Evolutionary conservation across 129 eudicot species (phyloP), one percentile per base, ranked within the genome.

Genomic region (Helichrysum umbraculigerum): DNA sequence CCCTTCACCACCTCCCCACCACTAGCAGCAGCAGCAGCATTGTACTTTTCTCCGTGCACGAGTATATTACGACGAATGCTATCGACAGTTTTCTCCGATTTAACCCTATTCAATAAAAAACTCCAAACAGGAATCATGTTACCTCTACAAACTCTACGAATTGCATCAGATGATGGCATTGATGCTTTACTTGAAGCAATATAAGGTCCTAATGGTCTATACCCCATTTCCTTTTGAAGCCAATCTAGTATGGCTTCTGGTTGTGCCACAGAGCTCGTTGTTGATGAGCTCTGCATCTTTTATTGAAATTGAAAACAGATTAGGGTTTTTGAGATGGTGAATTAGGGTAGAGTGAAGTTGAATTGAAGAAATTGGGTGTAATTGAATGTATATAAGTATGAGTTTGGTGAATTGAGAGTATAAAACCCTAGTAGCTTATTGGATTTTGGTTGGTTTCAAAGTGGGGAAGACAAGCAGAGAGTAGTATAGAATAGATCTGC

Each of bases 41-140:
- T 72, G 28, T 70, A 87, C 64, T 82, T 84, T 5, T 85, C 92
- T 10, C 99, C 94, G 67, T 95, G 99, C n/a, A 95, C 99, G 0
- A 87, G 80, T 54, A 95, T 91, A 63, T 95, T 95, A 20, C 96
- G 71, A 8, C 94, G 89, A 30, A 95, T 89, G 50, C 68, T 89
- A 61, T 95, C 96, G 9, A 89, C 97, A 3, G 99, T 95, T 77
- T 89, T 91, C 84, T 95, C 99, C 68, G 99, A 95, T 82, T 91
- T 95, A 60, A 95, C 97, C 70, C 96, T 80, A 59, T 81, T 85
- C 6, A 93, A 54, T 32, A 93, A 30, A 33, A 93, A 93, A 47
- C 68, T 86, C 98, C 96, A 93, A 37, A 93, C 85, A 0, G 98
- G 98, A 8, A 93, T 93, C 98, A 93, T 93, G 64, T 91, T 95